Evolutionary conservation across 139 green algal genomes (phyloP), one percentile per base, ranked within the genome.

Genomic region (Pseudopediastrum boryanum): DNA sequence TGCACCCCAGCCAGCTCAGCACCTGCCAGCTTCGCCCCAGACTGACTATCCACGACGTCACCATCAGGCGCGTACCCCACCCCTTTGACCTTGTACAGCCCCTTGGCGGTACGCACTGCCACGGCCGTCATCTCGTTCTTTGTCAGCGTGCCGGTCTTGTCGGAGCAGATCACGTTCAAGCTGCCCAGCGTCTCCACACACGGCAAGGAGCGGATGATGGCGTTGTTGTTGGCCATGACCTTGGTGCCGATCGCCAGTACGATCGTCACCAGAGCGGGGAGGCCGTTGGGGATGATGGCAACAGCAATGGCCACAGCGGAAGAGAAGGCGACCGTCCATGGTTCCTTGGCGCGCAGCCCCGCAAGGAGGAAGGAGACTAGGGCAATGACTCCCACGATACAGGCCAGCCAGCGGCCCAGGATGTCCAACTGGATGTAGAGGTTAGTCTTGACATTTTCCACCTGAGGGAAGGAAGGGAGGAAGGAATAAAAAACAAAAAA

Each of bases 61-160:
- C 83, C 83, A 3, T 52, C 44, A 3, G 84, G 84, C 35, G 42
- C 84, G 42, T 88, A 88, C 23, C 84, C 84, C 39, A 88, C 81
- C 8, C 84, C 84, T 4, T 52, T 71, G 43, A 87, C 75, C 25
- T 58, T 42, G 71, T 83, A 88, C 31, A 61, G 66, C 1, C 12
- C 38, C 6, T 25, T 44, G 10, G 75, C 69, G 8, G 74, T 83
- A 4, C 33, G 74, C 35, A 86, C 23, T 3, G 41, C 43, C 2
- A 89, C 87, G 1, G 83, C 81, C 2, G 81, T 88, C 91, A 95
- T 95, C 84, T 92, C 85, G 78, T 95, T 95, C 78, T 90, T 95
- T 8, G 91, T 95, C 1, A 95, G 82, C 33, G 91, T 95, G 31
- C 91, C 80, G 2, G 83, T 87, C 75, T 90, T 90, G 85, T 90